Evolutionary conservation across 2,329 filamentous ascomycete genomes (phyloP).

Genomic region (Pyrenochaeta sp.): DNA sequence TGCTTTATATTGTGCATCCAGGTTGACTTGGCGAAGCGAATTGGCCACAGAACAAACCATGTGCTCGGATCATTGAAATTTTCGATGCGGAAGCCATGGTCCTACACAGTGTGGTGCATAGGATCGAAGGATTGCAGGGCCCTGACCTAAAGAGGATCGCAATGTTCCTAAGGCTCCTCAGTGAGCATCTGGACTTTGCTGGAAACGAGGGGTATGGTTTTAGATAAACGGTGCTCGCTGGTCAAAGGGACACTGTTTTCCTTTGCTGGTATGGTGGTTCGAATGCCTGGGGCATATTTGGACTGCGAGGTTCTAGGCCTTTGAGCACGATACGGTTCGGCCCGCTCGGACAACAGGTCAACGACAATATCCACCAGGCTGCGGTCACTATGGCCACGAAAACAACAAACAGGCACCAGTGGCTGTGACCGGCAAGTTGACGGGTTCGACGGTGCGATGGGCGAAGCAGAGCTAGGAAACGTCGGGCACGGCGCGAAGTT

Average conservation of each 20-base stretch:
- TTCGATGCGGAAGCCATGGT: too few relatives aligned
- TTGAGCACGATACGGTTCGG: constrained; percentile 10
- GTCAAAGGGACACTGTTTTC: not conserved
- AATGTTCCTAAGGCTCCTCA: not conserved
- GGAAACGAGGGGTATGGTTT: not conserved
- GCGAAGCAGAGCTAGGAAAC: not conserved
- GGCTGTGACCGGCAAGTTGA: constrained; percentile 11
- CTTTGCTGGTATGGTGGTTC: not conserved
- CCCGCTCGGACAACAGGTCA: constrained; percentile 6
- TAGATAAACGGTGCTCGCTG: not conserved
- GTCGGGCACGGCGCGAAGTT: constrained; percentile 9
- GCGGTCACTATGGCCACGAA: not conserved
- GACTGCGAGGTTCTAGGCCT: constrained; percentile 8
- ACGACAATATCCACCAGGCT: not conserved
- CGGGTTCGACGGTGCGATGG: constrained; percentile 5
- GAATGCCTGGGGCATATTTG: not conserved
- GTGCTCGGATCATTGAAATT: too few relatives aligned
- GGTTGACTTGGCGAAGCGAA: not conserved
- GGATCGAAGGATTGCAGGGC: not conserved
- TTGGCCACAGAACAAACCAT: not conserved
- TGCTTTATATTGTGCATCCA: not conserved
- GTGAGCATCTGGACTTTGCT: not conserved
- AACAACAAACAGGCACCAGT: constrained; percentile 5
- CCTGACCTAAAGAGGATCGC: not conserved
- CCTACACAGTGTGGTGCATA: not conserved